Evolutionary conservation across 2,329 filamentous ascomycete genomes (phyloP).

Genomic region (Beauveria sp.): DNA sequence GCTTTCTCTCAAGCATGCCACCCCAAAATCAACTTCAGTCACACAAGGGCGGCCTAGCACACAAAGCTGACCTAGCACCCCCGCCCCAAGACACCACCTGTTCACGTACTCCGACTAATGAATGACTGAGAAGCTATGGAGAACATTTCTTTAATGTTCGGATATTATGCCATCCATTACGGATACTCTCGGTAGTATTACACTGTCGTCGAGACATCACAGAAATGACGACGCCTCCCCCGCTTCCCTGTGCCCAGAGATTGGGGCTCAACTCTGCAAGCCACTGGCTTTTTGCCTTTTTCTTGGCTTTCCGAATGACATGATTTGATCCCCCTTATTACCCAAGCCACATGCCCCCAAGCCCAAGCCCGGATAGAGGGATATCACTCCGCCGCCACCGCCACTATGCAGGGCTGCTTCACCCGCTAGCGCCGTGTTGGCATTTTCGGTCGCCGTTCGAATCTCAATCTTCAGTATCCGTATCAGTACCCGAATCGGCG

Average conservation of each 20-base stretch:
- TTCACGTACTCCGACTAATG: neutral
- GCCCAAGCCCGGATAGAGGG: neutral
- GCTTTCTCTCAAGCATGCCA: neutral
- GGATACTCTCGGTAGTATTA: no score
- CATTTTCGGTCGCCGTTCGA: neutral
- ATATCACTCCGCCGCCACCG: neutral
- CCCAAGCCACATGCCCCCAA: neutral
- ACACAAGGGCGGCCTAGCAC: neutral
- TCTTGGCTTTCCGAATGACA: neutral
- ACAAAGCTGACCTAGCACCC: neutral
- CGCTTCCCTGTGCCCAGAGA: slow-evolving; percentile 2
- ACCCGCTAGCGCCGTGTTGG: neutral
- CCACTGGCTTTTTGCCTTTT: neutral
- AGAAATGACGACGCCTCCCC: neutral
- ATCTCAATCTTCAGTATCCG: neutral
- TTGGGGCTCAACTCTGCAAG: neutral
- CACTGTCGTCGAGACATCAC: neutral
- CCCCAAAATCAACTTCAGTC: neutral
- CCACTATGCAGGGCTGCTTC: neutral
- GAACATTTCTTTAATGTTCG: neutral
- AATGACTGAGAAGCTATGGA: neutral
- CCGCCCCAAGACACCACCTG: neutral
- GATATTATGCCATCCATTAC: no score
- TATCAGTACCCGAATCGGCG: neutral
- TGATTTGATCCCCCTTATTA: neutral